Conservation (phyloP, 2,329 filamentous ascomycete species). For the Balansia obtecta region DNA sequence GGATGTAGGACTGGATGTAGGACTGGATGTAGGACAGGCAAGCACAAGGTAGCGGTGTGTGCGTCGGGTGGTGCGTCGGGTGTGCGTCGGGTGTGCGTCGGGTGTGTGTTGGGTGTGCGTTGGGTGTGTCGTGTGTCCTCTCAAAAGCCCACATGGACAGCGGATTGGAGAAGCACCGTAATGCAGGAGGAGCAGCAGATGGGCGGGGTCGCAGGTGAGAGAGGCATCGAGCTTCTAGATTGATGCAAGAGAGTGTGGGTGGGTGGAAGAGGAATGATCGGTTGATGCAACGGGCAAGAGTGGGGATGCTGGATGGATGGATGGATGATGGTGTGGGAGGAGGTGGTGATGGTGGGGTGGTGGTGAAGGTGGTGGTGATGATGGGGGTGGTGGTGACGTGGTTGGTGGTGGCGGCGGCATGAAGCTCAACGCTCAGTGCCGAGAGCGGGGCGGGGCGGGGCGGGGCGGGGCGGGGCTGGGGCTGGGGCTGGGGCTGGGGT, state of each 20-base stretch:
- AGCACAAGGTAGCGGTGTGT: slow-evolving; percentile 1
- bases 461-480: no score
- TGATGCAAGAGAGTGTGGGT: background rate
- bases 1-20: no score
- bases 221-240: background rate
- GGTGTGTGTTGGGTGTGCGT: background rate
- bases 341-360: no score
- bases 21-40: background rate
- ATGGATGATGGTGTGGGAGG: no score
- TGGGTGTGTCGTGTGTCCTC: background rate
- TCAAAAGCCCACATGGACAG: background rate
- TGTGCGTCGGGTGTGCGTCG: background rate
- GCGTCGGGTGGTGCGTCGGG: background rate
- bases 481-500: no score
- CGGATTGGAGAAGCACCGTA: background rate
- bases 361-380: no score
- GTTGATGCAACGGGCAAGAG: background rate
- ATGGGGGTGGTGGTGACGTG: no score
- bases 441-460: no score
- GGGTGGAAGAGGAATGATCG: background rate
- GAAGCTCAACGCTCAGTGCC: no score
- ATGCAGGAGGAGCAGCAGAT: background rate
- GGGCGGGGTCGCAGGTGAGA: background rate
- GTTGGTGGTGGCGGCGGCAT: no score
- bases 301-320: no score